These are phyloP conservation scores for Asterochloris sp. DNA, from an alignment of 139 green algal genomes.

Conservation along the genomic window DNA sequence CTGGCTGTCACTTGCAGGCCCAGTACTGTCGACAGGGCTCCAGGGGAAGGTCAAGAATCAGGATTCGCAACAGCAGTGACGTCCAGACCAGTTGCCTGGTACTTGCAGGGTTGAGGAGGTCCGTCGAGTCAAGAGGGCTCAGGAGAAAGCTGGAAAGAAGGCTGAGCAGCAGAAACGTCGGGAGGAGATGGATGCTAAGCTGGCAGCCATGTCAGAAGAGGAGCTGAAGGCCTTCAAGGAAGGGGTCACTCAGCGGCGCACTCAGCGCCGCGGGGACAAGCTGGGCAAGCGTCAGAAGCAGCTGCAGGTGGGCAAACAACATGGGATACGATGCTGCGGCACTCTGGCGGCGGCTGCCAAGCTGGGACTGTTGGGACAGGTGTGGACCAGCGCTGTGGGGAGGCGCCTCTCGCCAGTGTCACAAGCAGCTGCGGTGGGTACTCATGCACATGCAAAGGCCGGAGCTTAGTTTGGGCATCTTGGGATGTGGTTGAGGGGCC, in stretches of 20 bases:
- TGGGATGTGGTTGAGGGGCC: not conserved
- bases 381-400: no score
- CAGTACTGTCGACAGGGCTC: no score
- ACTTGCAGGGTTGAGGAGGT: slow-evolving; percentile 2
- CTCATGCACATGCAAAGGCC: no score
- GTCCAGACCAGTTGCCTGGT: no score
- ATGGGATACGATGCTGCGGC: not conserved
- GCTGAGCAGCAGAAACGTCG: not conserved
- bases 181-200: slow-evolving; percentile 2
- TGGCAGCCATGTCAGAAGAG: slow-evolving; percentile 16
- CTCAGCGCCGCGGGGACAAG: not conserved
- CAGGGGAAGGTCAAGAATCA: no score
- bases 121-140: slow-evolving; percentile 3
- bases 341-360: not conserved
- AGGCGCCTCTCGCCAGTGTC: no score
- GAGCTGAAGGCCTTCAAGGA: slow-evolving; percentile 6
- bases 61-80: no score
- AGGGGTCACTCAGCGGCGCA: not conserved
- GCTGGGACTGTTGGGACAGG: not conserved
- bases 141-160: slow-evolving; percentile 11
- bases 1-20: no score
- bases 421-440: no score
- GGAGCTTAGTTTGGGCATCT: not conserved
- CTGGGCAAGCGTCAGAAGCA: not conserved
- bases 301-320: not conserved